phyloP scores from a whole-genome alignment of 176 grass and related monocot species.

The Tillandsia leiboldiana region DNA sequence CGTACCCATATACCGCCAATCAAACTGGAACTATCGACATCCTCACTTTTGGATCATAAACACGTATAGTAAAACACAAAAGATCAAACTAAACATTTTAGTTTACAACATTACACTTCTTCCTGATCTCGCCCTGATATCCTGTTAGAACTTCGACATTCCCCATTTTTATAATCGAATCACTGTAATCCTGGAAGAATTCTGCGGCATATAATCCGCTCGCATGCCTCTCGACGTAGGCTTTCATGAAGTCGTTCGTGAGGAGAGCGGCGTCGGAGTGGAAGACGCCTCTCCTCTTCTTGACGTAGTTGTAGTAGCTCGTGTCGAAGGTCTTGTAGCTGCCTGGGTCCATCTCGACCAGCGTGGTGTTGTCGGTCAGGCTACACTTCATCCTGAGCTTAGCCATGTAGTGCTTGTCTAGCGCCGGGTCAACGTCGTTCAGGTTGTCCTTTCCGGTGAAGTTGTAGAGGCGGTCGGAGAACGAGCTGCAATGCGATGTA shows the following conservation, averaged over 20 bases:
- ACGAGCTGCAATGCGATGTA: slow-evolving; percentile 50
- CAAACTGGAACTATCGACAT: no score
- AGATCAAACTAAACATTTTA: slow-evolving; percentile 2
- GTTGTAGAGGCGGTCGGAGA: slow-evolving; percentile 66
- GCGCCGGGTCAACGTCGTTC: slow-evolving; percentile 3
- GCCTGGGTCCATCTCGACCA: slow-evolving; percentile 81
- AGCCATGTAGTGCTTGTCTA: slow-evolving; percentile 12
- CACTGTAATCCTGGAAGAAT: slow-evolving; percentile 59
- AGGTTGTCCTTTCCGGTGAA: slow-evolving; percentile 48
- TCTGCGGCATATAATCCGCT: slow-evolving; percentile 16
- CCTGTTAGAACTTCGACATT: slow-evolving; percentile 42
- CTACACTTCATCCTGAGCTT: slow-evolving; percentile 24
- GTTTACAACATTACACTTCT: slow-evolving; percentile 47
- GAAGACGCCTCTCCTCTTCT: slow-evolving; percentile 59
- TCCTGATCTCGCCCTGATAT: slow-evolving; percentile 50
- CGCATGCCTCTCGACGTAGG: slow-evolving; percentile 61
- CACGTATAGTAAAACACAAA: no score
- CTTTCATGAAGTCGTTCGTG: slow-evolving; percentile 33
- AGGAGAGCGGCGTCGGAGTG: slow-evolving; percentile 75
- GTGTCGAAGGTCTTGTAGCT: slow-evolving; percentile 82
- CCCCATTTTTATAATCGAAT: slow-evolving; percentile 69
- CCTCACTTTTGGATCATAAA: no score
- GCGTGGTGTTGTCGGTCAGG: slow-evolving; percentile 53
- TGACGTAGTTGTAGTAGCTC: slow-evolving; percentile 41
- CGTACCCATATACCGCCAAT: no score